phyloP scores from a whole-genome alignment of 2,329 filamentous ascomycete species.

The Penicillium sp. region DNA sequence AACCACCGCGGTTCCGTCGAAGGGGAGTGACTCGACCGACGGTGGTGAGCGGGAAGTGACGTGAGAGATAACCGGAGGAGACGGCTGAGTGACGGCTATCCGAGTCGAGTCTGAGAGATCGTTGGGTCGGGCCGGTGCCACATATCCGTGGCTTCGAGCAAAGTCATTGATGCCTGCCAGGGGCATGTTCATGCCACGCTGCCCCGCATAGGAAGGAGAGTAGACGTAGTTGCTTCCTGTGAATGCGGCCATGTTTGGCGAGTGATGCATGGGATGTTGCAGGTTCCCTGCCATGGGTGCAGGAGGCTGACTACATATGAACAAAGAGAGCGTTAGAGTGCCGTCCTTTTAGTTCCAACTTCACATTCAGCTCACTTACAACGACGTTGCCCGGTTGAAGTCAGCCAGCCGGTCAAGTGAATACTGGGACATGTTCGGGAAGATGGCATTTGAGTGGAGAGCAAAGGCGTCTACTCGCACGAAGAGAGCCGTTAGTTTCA shows the following conservation, averaged over 20 bases:
- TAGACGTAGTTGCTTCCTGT: constrained; percentile 38
- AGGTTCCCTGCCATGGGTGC: constrained; percentile 41
- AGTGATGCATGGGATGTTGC: constrained; percentile 24
- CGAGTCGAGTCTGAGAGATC: constrained; percentile 29
- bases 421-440: constrained; percentile 27
- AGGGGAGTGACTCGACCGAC: constrained; percentile 36
- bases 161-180: constrained; percentile 29
- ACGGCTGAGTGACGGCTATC: constrained; percentile 28
- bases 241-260: constrained; percentile 20
- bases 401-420: constrained; percentile 36
- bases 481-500: neutral
- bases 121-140: constrained; percentile 27
- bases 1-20: constrained; percentile 35
- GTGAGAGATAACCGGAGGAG: constrained; percentile 22
- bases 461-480: constrained; percentile 15
- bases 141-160: constrained; percentile 29
- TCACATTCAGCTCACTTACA: constrained; percentile 28
- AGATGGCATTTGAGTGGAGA: constrained; percentile 28
- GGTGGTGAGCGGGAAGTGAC: no score
- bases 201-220: constrained; percentile 29
- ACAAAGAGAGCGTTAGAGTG: constrained; percentile 13
- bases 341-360: neutral
- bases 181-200: constrained; percentile 28
- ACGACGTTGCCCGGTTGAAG: constrained; percentile 33
- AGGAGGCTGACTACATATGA: constrained; percentile 40